A percentile compares a stretch with the other conserved stretches of the same genome.
These are phyloP conservation scores for Rhizopogon rudus DNA, from an alignment of 768 basidiomycete species.

Conservation along the genomic window DNA sequence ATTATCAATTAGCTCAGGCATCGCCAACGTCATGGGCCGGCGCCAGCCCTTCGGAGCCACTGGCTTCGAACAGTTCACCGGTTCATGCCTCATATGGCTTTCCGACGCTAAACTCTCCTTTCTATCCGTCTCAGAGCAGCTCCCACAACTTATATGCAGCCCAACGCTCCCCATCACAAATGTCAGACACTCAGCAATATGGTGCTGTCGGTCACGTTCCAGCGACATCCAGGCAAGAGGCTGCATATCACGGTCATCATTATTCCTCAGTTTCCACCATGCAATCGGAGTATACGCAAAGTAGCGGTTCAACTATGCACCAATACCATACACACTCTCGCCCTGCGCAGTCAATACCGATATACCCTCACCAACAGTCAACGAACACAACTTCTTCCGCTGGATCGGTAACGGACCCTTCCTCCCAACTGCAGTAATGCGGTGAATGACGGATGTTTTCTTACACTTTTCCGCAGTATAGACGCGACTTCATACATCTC, in stretches of 20 bases:
- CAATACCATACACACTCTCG: conserved; percentile 24
- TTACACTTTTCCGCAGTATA: not conserved
- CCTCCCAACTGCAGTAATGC: conserved; percentile 24
- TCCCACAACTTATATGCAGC: conserved; percentile 27
- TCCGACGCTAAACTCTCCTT: conserved; percentile 54
- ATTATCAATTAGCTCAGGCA: conserved; percentile 17
- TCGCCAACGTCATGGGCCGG: conserved; percentile 22
- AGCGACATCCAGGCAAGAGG: conserved; percentile 17
- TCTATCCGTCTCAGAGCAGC: conserved; percentile 41
- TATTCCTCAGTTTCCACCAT: conserved; percentile 24
- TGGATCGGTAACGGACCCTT: conserved; percentile 16
- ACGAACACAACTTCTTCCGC: conserved; percentile 21
- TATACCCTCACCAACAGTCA: conserved; percentile 22
- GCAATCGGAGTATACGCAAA: conserved; percentile 21
- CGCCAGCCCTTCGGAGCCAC: conserved; percentile 16
- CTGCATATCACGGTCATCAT: conserved; percentile 15
- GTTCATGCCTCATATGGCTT: conserved; percentile 30
- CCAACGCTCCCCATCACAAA: conserved; percentile 27
- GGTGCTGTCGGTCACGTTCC: conserved; percentile 14
- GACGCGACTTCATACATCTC: not conserved
- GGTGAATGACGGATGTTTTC: not conserved
- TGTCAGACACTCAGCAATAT: conserved; percentile 26
- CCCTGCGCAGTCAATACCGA: conserved; percentile 18
- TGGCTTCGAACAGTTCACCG: conserved; percentile 17
- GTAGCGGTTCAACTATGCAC: conserved; percentile 9